phyloP scores from a whole-genome alignment of 192 early-diverging fungal species.

The Lobosporangium transversale region DNA sequence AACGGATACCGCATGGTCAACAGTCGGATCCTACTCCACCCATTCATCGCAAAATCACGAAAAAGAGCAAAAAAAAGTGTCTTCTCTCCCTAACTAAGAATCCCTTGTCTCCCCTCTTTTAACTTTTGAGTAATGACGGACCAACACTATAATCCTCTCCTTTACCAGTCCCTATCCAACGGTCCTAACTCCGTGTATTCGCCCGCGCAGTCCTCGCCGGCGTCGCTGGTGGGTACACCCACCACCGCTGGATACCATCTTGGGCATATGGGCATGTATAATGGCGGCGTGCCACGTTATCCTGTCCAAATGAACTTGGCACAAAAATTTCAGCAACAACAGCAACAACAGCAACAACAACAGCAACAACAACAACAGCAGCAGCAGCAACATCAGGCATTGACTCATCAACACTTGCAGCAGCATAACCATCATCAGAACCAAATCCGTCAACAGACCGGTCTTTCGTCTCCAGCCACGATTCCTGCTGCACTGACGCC shows the following conservation, averaged over 20 bases:
- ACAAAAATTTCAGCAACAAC: conserved; percentile 61
- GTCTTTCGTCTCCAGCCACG: conserved; percentile 46
- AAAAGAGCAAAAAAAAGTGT: conserved; percentile 44
- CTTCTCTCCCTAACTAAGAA: background rate
- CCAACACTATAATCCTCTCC: conserved; percentile 49
- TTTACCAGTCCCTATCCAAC: conserved; percentile 44
- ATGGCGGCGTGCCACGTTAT: conserved; percentile 53
- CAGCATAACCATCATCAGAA: conserved; percentile 47
- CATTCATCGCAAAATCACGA: conserved; percentile 22
- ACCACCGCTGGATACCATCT: conserved; percentile 33
- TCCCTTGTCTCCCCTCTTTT: too few relatives aligned
- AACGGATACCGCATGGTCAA: conserved; percentile 42
- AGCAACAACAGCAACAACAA: conserved; percentile 56
- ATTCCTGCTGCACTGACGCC: conserved; percentile 40
- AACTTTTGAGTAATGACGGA: conserved; percentile 28
- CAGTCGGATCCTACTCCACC: conserved; percentile 19
- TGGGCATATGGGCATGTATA: conserved; percentile 53
- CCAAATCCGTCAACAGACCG: conserved; percentile 40
- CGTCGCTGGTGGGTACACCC: conserved; percentile 31
- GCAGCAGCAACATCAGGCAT: conserved; percentile 43
- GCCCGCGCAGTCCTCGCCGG: conserved; percentile 43
- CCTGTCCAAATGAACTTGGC: conserved; percentile 61
- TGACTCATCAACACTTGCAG: conserved; percentile 49
- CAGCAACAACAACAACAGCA: conserved; percentile 43
- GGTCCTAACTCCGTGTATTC: conserved; percentile 40